Evolutionary conservation across 495 filamentous ascomycete species (phyloP), one percentile per base, ranked within the genome.

Genomic region (Talaromyces adpressus): DNA sequence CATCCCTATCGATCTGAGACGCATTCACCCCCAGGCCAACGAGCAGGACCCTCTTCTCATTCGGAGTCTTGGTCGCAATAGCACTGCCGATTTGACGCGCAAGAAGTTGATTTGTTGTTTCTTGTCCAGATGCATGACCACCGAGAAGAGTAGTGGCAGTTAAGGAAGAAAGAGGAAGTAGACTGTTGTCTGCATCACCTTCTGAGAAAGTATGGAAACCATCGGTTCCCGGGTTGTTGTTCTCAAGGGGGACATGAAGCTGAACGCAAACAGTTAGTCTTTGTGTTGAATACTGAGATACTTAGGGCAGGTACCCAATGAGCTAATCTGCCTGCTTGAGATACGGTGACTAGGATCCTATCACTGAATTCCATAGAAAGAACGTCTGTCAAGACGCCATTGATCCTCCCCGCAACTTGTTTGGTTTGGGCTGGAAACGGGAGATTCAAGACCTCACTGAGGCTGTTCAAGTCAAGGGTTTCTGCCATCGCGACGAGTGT

Each of bases 101-200:
- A 71, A 91, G 87, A 4, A 96, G 83, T 76, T 97, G 94, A 27
- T 90, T 93, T 18, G 93, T 69, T 0, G 89, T 90, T 66, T 97
- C 91, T 41, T 93, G 82, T 57, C 90, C 88, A 63, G 89, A 80
- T 18, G 85, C 86, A 30, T 90, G 88, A 12, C 87, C 92, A n/a
- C 94, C 94, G 4, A 98, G 81, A 3, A 98, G 73, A 0, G 94
- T 96, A 52, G 87, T 95, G 2, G 94, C 89, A 5, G 92, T 97
- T 36, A 98, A 77, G 68, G 91, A 87, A 36, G 84, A 78, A 54
- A 93, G 81, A 12, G 94, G 93, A 29, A 97, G 84, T 11, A 91
- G 83, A 45, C 76, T 75, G 63, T 83, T 79, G 62, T 86, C 82
- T 45, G 77, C 77, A 20, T 77, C 67, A n/a, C 73, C 79, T 45